Conservation (phyloP, 148 eudicot genomes). For the Cornus kousa region DNA sequence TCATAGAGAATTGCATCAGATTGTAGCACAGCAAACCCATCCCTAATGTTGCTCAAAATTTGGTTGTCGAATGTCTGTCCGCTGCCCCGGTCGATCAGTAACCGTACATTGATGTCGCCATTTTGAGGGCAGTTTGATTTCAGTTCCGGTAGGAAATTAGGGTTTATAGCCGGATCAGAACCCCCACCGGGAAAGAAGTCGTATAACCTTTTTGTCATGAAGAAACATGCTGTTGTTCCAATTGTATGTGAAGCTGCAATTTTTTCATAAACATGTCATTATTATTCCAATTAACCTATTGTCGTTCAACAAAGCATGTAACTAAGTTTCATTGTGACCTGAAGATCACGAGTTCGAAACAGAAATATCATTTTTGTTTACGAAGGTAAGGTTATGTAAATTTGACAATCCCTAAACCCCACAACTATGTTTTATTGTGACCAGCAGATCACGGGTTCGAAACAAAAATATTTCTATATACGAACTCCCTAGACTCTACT, state of each 20-base stretch:
- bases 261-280: no score
- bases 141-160: conserved; percentile 36
- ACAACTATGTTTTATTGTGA: no score
- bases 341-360: no score
- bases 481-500: no score
- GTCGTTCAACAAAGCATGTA: no score
- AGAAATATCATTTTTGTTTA: no score
- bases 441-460: no score
- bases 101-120: conserved; percentile 40
- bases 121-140: conserved; percentile 38
- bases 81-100: conserved; percentile 44
- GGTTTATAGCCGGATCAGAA: conserved; percentile 52
- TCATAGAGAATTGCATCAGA: conserved; percentile 58
- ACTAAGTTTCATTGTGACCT: no score
- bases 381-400: no score
- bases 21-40: conserved; percentile 50
- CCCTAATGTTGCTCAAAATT: conserved; percentile 40
- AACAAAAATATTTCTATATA: no score
- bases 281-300: no score
- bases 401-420: no score
- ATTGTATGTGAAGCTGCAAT: conserved; percentile 58
- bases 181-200: conserved; percentile 37
- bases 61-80: conserved; percentile 37
- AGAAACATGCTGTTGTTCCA: conserved; percentile 67
- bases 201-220: conserved; percentile 58